Percentiles rank a stretch among this genome's conserved stretches.
Evolutionary conservation across 2,329 filamentous ascomycete species (phyloP).

Genomic region (Neopestalotiopsis sp.): DNA sequence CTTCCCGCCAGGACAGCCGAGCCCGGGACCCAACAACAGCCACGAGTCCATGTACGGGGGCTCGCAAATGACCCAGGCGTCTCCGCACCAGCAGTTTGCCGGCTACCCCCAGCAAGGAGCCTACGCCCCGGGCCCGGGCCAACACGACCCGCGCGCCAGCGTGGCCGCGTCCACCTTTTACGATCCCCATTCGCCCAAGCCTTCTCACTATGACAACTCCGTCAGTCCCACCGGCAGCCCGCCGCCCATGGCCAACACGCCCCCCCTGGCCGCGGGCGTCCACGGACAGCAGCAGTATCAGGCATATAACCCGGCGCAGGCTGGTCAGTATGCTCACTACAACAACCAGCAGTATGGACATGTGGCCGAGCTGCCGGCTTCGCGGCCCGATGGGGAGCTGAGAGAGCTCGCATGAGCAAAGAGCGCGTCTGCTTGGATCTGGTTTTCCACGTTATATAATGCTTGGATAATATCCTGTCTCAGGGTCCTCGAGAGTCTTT

Average conservation of each 20-base stretch:
- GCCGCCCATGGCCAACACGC: slow-evolving; percentile 11
- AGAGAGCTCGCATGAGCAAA: slow-evolving; percentile 10
- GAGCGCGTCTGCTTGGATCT: neutral
- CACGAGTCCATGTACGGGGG: neutral
- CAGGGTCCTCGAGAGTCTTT: too few species aligned
- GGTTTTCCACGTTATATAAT: too few species aligned
- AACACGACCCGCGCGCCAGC: slow-evolving; percentile 10
- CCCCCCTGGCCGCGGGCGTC: neutral
- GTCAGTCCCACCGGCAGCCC: slow-evolving; percentile 14
- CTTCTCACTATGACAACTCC: neutral
- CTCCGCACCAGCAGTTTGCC: slow-evolving; percentile 5
- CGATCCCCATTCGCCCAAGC: neutral
- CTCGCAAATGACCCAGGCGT: neutral
- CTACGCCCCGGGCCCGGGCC: neutral
- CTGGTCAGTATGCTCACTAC: slow-evolving; percentile 34
- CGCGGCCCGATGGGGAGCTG: slow-evolving; percentile 16
- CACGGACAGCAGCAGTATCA: slow-evolving; percentile 6
- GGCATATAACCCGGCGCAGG: slow-evolving; percentile 31
- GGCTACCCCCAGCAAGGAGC: neutral
- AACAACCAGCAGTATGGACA: slow-evolving; percentile 31
- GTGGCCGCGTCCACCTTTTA: slow-evolving; percentile 12
- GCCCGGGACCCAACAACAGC: neutral
- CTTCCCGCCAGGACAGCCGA: slow-evolving; percentile 12
- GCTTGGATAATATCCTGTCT: too few species aligned
- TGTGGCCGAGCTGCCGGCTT: slow-evolving; percentile 15